phyloP scores from a whole-genome alignment of 2,329 filamentous ascomycete genomes.

The Aspergillus sojae region DNA sequence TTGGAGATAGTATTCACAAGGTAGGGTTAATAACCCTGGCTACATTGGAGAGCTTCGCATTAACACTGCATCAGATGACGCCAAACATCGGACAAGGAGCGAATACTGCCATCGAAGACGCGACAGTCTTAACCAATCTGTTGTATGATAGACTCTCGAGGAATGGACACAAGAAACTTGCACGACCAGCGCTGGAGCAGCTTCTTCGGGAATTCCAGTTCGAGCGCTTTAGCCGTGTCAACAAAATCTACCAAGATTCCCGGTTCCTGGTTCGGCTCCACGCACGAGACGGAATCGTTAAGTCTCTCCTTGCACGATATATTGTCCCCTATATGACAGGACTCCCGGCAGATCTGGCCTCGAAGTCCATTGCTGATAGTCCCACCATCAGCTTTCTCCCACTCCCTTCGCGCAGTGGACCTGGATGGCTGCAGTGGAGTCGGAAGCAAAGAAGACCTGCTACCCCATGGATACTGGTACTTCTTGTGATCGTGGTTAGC shows the following conservation, averaged over 20 bases:
- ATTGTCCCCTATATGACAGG: neutral
- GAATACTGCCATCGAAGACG: conserved; percentile 16
- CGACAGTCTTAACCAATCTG: conserved; percentile 11
- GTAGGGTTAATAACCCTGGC: neutral
- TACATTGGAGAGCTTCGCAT: neutral
- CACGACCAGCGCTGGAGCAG: neutral
- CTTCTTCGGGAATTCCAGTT: neutral
- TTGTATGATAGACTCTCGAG: neutral
- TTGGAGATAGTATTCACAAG: conserved; percentile 17
- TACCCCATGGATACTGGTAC: neutral
- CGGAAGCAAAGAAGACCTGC: neutral
- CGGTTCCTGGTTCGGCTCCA: neutral
- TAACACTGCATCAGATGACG: conserved; percentile 10
- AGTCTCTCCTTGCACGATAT: neutral
- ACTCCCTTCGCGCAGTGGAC: neutral
- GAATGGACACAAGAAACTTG: neutral
- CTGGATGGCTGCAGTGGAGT: neutral
- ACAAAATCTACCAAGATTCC: neutral
- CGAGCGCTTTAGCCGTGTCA: neutral
- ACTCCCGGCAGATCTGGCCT: neutral
- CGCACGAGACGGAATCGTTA: neutral
- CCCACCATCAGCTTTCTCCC: neutral
- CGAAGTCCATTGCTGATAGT: neutral
- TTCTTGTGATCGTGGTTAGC: neutral
- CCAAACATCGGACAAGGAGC: conserved; percentile 19